phyloP scores from a whole-genome alignment of 2,329 filamentous ascomycete genomes.

The Fusarium metavorans region DNA sequence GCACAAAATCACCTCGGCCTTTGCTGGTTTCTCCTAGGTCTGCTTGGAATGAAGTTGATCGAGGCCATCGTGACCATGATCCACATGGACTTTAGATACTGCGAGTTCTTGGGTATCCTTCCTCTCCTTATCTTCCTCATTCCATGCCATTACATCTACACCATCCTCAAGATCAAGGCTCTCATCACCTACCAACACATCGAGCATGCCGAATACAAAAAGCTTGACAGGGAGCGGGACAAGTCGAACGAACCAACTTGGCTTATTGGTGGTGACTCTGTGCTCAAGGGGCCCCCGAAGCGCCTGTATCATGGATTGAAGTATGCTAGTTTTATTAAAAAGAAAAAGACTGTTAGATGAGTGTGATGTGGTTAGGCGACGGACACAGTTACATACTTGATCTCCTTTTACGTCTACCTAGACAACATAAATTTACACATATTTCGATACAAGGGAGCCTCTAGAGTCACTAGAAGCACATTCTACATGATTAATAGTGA shows the following conservation, averaged over 20 bases:
- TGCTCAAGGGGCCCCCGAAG: background rate
- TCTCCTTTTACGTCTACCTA: background rate
- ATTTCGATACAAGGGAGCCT: background rate
- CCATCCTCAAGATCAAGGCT: slow-evolving; percentile 20
- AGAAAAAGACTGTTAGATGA: background rate
- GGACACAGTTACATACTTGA: background rate
- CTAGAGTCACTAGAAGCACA: background rate
- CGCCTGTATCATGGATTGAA: background rate
- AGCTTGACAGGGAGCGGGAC: slow-evolving; percentile 1
- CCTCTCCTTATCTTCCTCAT: background rate
- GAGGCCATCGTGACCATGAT: background rate
- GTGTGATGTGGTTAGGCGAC: background rate
- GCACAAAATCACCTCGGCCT: background rate
- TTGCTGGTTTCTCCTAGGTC: background rate
- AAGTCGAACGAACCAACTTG: slow-evolving; percentile 1
- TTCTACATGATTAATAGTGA: background rate
- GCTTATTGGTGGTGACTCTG: background rate
- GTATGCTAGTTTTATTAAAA: background rate
- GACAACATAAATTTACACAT: background rate
- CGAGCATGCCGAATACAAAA: background rate
- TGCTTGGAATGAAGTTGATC: background rate
- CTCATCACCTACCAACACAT: slow-evolving; percentile 14
- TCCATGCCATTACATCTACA: slow-evolving; percentile 5
- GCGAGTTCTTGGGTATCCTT: background rate
- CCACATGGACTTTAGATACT: background rate